Evolutionary conservation across 768 basidiomycete species (phyloP), one percentile per base, ranked within the genome.

Genomic region (Lentinula sp.): DNA sequence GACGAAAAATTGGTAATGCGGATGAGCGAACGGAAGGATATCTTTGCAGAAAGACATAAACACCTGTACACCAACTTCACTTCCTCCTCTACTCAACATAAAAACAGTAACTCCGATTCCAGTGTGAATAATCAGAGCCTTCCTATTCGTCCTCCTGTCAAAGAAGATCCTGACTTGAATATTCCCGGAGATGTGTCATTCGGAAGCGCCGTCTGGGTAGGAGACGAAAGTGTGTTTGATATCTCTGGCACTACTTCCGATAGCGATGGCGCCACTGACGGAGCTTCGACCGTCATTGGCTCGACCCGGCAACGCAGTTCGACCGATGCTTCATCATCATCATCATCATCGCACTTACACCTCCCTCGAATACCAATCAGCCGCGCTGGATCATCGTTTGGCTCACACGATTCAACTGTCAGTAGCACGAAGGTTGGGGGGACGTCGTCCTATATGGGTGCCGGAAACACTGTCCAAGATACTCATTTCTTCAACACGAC

Each of bases 401-500:
- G 72, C 58, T 72, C 72, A 46, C 72, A 73, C 50, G 66, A 73
- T 56, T 72, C 72, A 37, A 72, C 73, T 53, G 68, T 69, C 53
- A 65, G 70, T 48, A 70, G 76, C 16, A 56, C 39, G 2, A 56
- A 56, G 33, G 41, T 56, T 13, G 55, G 16, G 76, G 76, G 64
- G 77, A 76, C 80, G 8, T 71, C 76, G 56, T 75, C 75, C 60
- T 84, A 87, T 61, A 72, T 74, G 33, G 78, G 81, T 55, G 61
- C 75, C 46, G 77, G 85, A 53, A 74, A 79, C 61, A 78, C 79
- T 33, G 64, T 80, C 52, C 93, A 92, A 67, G 96, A 99, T 79
- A 98, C 95, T 41, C 95, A 98, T 70, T 96, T 91, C 70, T 98
- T 85, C 74, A 88, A 95, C 68, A 92, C 95, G 1, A 81, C 82